Evolutionary conservation across 345 rosid species (phyloP), one percentile per base, ranked within the genome.

Genomic region (Garcia nutans): DNA sequence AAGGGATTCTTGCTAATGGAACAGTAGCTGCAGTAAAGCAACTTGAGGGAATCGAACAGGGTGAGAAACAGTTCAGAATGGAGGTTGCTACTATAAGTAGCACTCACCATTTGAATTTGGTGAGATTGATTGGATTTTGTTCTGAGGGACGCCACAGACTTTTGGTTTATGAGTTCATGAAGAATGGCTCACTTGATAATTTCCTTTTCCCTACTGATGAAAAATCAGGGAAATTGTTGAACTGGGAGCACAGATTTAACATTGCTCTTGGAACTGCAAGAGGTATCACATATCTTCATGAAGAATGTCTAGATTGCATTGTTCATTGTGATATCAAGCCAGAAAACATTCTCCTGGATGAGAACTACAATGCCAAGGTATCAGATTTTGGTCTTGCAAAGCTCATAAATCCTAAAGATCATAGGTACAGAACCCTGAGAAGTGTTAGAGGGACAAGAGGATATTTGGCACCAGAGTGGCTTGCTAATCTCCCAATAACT

Each of bases 271-370:
- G 82, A 57, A 80, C 79, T 33, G 82, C 82, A 11, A 80, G 79
- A 75, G 82, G 82, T 60, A 80, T 80, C 79, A 75, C 82, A 1
- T 80, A 80, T 44, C 82, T 80, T 65, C 83, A 80, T 10, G 79
- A 80, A 70, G 83, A 80, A 80, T 80, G 83, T 76, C 79, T 79
- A 49, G 79, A 80, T 61, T 80, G 83, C 79, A 80, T 80, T 41
- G 76, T 80, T 67, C 83, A 80, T 60, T 76, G 83, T 33, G 83
- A 80, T 67, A 80, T 80, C 54, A 80, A 80, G 70, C 83, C 83
- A 10, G 83, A 80, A 49, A 80, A 80, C 69, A 76, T 80, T 55
- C 79, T 80, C 33, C 24, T 80, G 76, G 83, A 80, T 54, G 83
- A 76, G 63, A 76, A 75, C 28, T 75, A 16, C 74, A 58, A 59